phyloP scores from a whole-genome alignment of 495 filamentous ascomycete genomes.

The Cairneyella variabilis region DNA sequence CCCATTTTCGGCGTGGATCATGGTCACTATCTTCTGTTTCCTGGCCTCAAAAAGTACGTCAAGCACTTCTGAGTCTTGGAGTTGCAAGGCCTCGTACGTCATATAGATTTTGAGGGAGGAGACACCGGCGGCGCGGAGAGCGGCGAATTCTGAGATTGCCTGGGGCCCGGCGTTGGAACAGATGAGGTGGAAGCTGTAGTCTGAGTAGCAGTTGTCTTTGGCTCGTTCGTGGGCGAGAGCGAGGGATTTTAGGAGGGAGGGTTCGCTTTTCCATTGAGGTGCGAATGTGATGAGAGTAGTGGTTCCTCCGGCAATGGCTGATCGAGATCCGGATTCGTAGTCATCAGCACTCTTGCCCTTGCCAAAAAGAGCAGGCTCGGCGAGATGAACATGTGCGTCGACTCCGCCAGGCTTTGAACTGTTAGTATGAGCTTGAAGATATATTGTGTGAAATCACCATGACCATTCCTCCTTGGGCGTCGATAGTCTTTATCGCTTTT shows the following conservation, averaged over 20 bases:
- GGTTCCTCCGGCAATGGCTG: conserved; percentile 56
- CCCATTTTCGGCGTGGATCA: conserved; percentile 61
- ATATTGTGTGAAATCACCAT: conserved; percentile 30
- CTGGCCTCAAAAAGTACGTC: conserved; percentile 49
- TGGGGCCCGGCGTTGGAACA: conserved; percentile 45
- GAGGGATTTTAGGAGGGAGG: conserved; percentile 45
- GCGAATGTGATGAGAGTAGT: conserved; percentile 60
- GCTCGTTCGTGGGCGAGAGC: conserved; percentile 44
- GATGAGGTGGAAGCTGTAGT: conserved; percentile 60
- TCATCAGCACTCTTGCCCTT: conserved; percentile 46
- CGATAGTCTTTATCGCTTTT: conserved; percentile 34
- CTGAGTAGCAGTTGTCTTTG: conserved; percentile 45
- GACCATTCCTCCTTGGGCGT: conserved; percentile 47
- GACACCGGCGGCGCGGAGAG: conserved; percentile 46
- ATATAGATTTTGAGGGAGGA: conserved; percentile 60
- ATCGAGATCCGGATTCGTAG: conserved; percentile 50
- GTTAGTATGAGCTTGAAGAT: not conserved
- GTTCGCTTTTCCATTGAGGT: conserved; percentile 45
- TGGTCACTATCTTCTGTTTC: conserved; percentile 46
- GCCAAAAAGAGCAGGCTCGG: conserved; percentile 42
- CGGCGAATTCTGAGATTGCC: conserved; percentile 40
- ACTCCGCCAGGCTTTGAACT: conserved; percentile 33
- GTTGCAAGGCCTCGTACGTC: conserved; percentile 55
- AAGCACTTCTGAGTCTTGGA: conserved; percentile 54
- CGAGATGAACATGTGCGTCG: conserved; percentile 38